phyloP scores from a whole-genome alignment of 495 filamentous ascomycete genomes.

The Hypoxylon crocopeplum region DNA sequence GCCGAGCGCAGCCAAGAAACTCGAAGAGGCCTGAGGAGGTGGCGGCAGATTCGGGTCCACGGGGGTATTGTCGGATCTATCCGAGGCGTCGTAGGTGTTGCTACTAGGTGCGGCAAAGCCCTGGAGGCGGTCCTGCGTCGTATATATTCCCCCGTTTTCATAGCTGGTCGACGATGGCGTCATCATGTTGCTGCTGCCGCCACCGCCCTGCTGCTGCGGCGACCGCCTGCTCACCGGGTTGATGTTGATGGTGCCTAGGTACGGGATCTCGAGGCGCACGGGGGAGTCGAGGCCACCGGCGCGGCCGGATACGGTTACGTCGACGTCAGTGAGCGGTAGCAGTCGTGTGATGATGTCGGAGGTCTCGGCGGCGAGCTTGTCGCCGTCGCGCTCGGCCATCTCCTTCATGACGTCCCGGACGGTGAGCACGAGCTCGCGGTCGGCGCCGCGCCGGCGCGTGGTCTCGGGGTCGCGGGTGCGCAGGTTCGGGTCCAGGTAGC shows the following conservation, averaged over 20 bases:
- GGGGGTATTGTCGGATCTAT: too few species aligned
- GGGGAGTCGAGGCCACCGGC: conserved; percentile 6
- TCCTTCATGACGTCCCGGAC: conserved; percentile 50
- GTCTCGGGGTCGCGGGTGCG: conserved; percentile 35
- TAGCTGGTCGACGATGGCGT: not conserved
- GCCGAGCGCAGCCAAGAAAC: conserved; percentile 7
- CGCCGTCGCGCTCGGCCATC: conserved; percentile 42
- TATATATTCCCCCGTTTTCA: not conserved
- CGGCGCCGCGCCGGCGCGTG: conserved; percentile 45
- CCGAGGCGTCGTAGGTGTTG: conserved; percentile 2
- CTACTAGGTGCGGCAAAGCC: not conserved
- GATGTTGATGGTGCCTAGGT: conserved; percentile 56
- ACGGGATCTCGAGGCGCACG: conserved; percentile 54
- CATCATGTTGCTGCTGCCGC: not conserved
- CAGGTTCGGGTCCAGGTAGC: conserved; percentile 46
- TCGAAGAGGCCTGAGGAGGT: not conserved
- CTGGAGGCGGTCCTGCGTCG: not conserved
- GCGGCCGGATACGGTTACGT: conserved; percentile 16
- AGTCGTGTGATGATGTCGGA: conserved; percentile 52
- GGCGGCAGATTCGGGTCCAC: conserved; percentile 9
- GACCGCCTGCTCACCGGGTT: conserved; percentile 34
- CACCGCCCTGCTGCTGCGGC: conserved; percentile 1
- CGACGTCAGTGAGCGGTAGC: conserved; percentile 46
- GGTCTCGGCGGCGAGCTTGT: conserved; percentile 50
- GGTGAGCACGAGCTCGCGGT: conserved; percentile 41